These are phyloP conservation scores for Volvariella surrecta DNA, from an alignment of 1,284 basidiomycete species.

Conservation along the genomic window DNA sequence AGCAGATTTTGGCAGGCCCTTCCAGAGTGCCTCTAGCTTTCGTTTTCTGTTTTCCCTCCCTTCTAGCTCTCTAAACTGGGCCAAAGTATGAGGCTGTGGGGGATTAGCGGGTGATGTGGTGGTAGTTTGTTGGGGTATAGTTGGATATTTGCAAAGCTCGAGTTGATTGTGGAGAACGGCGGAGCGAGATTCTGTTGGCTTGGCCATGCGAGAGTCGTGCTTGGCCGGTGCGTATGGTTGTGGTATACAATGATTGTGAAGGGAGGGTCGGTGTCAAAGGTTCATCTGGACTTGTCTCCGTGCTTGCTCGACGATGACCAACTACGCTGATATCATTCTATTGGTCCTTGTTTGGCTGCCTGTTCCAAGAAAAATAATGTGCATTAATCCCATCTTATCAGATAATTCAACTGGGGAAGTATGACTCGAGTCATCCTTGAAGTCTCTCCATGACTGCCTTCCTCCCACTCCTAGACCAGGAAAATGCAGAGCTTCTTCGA, in stretches of 20 bases:
- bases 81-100: conserved; percentile 38
- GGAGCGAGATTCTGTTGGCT: conserved; percentile 21
- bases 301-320: neutral
- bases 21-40: conserved; percentile 54
- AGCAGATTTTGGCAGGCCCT: conserved; percentile 32
- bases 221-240: too few relatives aligned
- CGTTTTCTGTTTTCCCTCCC: conserved; percentile 50
- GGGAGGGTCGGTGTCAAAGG: neutral
- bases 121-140: conserved; percentile 49
- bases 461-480: conserved; percentile 49
- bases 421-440: too few relatives aligned
- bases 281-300: neutral
- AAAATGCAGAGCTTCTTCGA: conserved; percentile 39
- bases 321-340: neutral
- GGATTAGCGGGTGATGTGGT: conserved; percentile 37
- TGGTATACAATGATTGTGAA: neutral
- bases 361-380: too few relatives aligned
- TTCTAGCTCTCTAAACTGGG: conserved; percentile 57
- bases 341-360: neutral
- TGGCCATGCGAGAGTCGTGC: conserved; percentile 13
- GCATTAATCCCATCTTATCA: too few relatives aligned
- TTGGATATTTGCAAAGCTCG: conserved; percentile 18
- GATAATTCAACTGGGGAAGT: too few relatives aligned
- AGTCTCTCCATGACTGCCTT: conserved; percentile 53
- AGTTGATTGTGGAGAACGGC: too few relatives aligned